Base-by-base conservation (phyloP, 495 filamentous ascomycete species). In the Aspergillus ellipticus region DNA sequence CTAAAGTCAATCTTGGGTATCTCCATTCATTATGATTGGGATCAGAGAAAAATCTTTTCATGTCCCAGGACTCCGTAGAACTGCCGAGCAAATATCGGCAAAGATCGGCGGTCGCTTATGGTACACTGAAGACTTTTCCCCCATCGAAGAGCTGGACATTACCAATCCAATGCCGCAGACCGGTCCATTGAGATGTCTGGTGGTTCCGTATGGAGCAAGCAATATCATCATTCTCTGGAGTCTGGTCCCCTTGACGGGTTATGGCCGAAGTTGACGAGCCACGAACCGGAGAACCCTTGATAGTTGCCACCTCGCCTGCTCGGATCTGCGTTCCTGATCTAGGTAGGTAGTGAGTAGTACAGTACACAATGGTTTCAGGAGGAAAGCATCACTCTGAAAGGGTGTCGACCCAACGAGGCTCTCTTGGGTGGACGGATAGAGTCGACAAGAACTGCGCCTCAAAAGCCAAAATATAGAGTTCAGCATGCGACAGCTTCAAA, bases 41-140 rank as follows among this genome's bases (percentile, higher is more conserved):
- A 39, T 39, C 11, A 39, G 9, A 26, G 2, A 28, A 28, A 28
- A 16, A 48, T 48, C n/a, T 29, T 33, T 42, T 26, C 53, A 20
- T 41, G 11, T 29, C 11, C 8, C 1, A 13, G 16, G n/a, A 42
- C 41, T n/a, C 1, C 24, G 24, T 28, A 37, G 33, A 11, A 26
- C 21, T n/a, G 22, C n/a, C 28, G 3, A 17, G 22, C 45, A 15
- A 6, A 16, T 29, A 48, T 20, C 17, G 13, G 13, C 15, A 48
- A 29, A 16, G 45, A 48, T 48, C 45, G 45, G 45, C 45, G 28
- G 45, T 48, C 45, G 45, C 45, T 48, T 39, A 39, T 1, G 13
- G 10, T 39, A 39, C 11, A 39, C 13, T 4, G 35, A 28, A 28
- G 24, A 28, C 24, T 28, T 28, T 28, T 28, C n/a, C 35, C 33